Conservation (phyloP, 2,329 filamentous ascomycete genomes). For the Colletotrichum aenigma region DNA sequence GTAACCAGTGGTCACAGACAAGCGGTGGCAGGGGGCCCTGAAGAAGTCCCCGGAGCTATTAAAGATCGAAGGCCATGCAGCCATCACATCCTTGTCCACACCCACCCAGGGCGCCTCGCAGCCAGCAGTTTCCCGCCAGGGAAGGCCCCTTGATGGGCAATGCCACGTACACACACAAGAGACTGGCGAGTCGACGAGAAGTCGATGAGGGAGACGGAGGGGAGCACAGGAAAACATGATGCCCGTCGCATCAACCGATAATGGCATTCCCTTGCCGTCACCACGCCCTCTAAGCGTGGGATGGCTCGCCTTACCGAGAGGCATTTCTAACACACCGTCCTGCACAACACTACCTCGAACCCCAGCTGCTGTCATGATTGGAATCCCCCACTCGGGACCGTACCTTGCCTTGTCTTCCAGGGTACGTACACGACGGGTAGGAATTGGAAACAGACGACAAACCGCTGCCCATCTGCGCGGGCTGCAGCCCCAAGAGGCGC, state of each 20-base stretch:
- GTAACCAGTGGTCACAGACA: slow-evolving; percentile 9
- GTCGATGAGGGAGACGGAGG: background rate
- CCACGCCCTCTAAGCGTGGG: background rate
- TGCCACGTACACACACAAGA: slow-evolving; percentile 22
- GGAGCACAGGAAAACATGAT: background rate
- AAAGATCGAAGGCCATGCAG: slow-evolving; percentile 24
- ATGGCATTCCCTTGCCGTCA: background rate
- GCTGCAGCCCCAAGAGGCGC: slow-evolving; percentile 20
- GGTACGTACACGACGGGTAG: slow-evolving; percentile 19
- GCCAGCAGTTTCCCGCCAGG: slow-evolving; percentile 20
- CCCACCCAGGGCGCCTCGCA: slow-evolving; percentile 16
- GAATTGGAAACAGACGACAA: slow-evolving; percentile 21
- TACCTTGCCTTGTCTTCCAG: slow-evolving; percentile 12
- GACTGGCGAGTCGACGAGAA: background rate
- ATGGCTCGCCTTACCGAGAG: background rate
- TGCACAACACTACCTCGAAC: background rate
- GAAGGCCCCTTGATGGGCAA: slow-evolving; percentile 18
- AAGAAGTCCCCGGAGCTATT: slow-evolving; percentile 24
- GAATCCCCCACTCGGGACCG: slow-evolving; percentile 17
- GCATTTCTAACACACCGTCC: background rate
- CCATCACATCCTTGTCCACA: slow-evolving; percentile 21
- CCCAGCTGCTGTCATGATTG: slow-evolving; percentile 8
- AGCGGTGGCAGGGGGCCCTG: slow-evolving; percentile 21
- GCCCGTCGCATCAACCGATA: background rate
- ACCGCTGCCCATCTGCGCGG: slow-evolving; percentile 14